Percentiles rank a stretch among this genome's conserved stretches.
Evolutionary conservation across 2,329 filamentous ascomycete genomes (phyloP).

Genomic region (Orbilia brochopaga): DNA sequence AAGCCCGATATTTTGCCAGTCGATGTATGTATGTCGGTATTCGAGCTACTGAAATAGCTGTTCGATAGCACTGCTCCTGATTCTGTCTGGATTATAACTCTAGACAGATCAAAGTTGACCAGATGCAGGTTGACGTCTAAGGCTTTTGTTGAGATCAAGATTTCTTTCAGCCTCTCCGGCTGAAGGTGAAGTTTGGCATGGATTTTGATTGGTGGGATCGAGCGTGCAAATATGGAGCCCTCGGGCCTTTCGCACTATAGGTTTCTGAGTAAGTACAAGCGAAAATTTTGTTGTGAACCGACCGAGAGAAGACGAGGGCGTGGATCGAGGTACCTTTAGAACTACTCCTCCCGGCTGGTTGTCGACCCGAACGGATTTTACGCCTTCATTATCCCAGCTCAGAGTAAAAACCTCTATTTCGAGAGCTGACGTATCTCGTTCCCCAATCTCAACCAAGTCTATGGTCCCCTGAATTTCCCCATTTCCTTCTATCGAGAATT

Average conservation of each 20-base stretch:
- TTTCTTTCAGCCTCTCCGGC: slow-evolving; percentile 17
- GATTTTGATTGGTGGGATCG: slow-evolving; percentile 28
- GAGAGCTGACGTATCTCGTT: slow-evolving; percentile 7
- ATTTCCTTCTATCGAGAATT: slow-evolving; percentile 39
- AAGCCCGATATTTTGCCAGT: slow-evolving; percentile 28
- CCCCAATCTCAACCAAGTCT: slow-evolving; percentile 23
- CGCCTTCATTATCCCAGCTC: slow-evolving; percentile 34
- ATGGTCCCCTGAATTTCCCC: slow-evolving; percentile 29
- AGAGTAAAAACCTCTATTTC: slow-evolving; percentile 33
- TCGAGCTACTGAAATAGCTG: slow-evolving; percentile 9
- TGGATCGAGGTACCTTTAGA: slow-evolving; percentile 15
- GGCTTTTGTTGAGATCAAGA: slow-evolving; percentile 22
- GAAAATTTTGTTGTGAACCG: not conserved
- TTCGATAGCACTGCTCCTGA: slow-evolving; percentile 12
- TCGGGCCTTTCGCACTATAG: slow-evolving; percentile 30
- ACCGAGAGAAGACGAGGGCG: not conserved
- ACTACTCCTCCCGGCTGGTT: slow-evolving; percentile 15
- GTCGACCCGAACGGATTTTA: slow-evolving; percentile 27
- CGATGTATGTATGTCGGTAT: slow-evolving; percentile 16
- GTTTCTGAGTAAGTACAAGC: not conserved
- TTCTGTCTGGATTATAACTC: slow-evolving; percentile 14
- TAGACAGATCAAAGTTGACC: slow-evolving; percentile 8
- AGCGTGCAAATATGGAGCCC: slow-evolving; percentile 22
- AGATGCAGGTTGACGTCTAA: slow-evolving; percentile 33
- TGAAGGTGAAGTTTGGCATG: slow-evolving; percentile 35